These are phyloP conservation scores for Vachellia pachyceras DNA, from an alignment of 306 rosid species.

Conservation along the genomic window DNA sequence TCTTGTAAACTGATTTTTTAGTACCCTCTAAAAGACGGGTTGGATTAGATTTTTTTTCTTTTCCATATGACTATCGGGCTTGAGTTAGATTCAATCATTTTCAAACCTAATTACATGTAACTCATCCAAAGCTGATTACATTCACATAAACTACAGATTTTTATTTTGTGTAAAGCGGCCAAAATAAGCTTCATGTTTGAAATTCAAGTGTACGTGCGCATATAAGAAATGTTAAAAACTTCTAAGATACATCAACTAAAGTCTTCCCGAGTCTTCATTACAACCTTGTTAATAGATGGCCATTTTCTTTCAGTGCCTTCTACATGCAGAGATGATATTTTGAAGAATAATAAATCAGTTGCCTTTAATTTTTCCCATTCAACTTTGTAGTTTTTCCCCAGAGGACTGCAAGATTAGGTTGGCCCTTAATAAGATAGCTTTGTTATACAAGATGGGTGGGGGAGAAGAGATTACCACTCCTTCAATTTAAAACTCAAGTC, in stretches of 20 bases:
- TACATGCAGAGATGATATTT: not conserved
- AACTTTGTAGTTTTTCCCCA: not conserved
- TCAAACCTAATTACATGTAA: too few species aligned
- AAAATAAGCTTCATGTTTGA: not conserved
- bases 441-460: not conserved
- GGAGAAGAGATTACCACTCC: not conserved
- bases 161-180: too few species aligned
- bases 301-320: not conserved
- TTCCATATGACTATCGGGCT: too few species aligned
- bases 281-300: not conserved
- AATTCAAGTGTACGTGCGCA: not conserved
- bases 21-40: not conserved
- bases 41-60: not conserved
- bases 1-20: not conserved
- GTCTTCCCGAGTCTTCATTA: not conserved
- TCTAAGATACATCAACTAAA: not conserved
- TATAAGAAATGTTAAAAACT: not conserved
- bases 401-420: not conserved
- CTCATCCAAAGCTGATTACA: too few species aligned
- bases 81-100: too few species aligned
- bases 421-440: not conserved
- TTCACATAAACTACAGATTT: too few species aligned
- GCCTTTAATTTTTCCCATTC: not conserved
- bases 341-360: not conserved
- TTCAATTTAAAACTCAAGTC: not conserved